phyloP scores from a whole-genome alignment of 2,329 filamentous ascomycete genomes.

The Truncatella angustata region DNA sequence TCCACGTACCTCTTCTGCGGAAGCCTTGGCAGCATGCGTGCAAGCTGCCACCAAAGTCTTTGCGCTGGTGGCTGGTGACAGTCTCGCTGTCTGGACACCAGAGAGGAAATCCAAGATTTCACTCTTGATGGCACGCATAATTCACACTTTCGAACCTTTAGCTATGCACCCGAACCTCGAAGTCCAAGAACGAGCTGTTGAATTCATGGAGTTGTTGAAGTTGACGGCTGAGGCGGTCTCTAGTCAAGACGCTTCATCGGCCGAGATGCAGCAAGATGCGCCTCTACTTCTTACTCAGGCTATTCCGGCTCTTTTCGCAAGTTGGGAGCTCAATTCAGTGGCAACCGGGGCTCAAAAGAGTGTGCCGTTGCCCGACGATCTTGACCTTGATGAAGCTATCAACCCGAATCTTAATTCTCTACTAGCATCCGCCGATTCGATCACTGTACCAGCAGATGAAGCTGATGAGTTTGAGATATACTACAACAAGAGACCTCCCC shows the following conservation, averaged over 20 bases:
- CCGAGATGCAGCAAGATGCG: constrained; percentile 58
- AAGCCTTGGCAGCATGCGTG: constrained; percentile 73
- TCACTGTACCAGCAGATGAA: constrained; percentile 48
- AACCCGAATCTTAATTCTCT: constrained; percentile 70
- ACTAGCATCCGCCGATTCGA: constrained; percentile 56
- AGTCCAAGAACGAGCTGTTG: constrained; percentile 91
- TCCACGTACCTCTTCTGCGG: constrained; percentile 55
- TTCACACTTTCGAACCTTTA: constrained; percentile 78
- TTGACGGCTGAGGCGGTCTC: constrained; percentile 79
- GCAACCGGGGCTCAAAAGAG: constrained; percentile 79
- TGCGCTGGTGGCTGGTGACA: constrained; percentile 65
- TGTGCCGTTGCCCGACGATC: constrained; percentile 72
- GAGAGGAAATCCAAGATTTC: constrained; percentile 72
- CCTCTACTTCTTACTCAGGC: constrained; percentile 87
- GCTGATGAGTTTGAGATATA: constrained; percentile 67
- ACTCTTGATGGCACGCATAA: constrained; percentile 76
- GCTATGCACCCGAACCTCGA: constrained; percentile 83
- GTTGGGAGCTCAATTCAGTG: constrained; percentile 89
- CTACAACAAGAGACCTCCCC: constrained; percentile 56
- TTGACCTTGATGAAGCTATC: constrained; percentile 81
- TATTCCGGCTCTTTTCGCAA: constrained; percentile 82
- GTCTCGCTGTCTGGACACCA: constrained; percentile 65
- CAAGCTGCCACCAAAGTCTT: constrained; percentile 88
- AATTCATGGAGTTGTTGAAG: constrained; percentile 86
- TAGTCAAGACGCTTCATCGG: constrained; percentile 59